Conservation (phyloP, 306 rosid species). For the Cucumis melo region DNA sequence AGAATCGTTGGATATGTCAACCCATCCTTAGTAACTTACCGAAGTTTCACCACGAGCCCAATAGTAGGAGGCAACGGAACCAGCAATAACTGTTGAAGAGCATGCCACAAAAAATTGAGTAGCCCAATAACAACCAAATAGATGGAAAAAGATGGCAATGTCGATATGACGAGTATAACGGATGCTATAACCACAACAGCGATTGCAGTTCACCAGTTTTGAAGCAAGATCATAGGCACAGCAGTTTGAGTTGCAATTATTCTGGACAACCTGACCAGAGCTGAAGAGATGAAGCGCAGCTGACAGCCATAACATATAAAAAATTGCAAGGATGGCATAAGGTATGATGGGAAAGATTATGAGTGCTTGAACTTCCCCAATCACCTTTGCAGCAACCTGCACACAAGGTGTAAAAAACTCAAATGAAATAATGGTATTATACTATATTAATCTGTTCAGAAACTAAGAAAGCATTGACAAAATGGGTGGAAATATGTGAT, state of each 20-base stretch:
- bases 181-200: slow-evolving; percentile 74
- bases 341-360: slow-evolving; percentile 74
- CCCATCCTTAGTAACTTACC: slow-evolving; percentile 34
- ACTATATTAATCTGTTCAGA: background rate
- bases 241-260: slow-evolving; percentile 65
- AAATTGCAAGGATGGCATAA: slow-evolving; percentile 64
- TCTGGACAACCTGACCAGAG: slow-evolving; percentile 78
- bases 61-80: slow-evolving; percentile 87
- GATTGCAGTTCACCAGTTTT: slow-evolving; percentile 59
- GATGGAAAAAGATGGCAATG: slow-evolving; percentile 76
- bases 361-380: slow-evolving; percentile 87
- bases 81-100: slow-evolving; percentile 86
- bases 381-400: slow-evolving; percentile 93
- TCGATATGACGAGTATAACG: slow-evolving; percentile 75
- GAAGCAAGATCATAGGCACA: slow-evolving; percentile 59
- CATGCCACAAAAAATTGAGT: slow-evolving; percentile 82
- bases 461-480: background rate
- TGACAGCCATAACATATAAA: slow-evolving; percentile 85
- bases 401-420: slow-evolving; percentile 3
- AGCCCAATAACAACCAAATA: slow-evolving; percentile 90
- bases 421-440: background rate
- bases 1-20: background rate
- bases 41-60: slow-evolving; percentile 86
- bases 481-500: background rate
- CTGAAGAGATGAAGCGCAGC: slow-evolving; percentile 80